Evolutionary conservation across 768 basidiomycete genomes (phyloP).

Genomic region (Lactarius akahatsu): DNA sequence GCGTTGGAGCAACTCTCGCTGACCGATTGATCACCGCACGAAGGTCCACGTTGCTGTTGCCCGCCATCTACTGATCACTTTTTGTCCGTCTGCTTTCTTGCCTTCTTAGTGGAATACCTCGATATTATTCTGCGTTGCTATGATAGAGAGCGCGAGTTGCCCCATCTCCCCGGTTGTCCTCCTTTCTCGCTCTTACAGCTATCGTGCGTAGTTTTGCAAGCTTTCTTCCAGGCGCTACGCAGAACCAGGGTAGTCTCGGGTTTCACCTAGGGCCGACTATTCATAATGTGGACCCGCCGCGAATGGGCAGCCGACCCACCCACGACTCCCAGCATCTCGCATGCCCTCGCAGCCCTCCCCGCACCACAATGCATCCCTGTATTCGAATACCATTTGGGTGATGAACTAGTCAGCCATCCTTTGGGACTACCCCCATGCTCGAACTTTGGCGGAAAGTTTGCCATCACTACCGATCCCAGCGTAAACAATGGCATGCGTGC

Average conservation of each 20-base stretch:
- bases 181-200: neutral
- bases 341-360: neutral
- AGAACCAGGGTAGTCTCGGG: too few relatives aligned
- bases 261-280: neutral
- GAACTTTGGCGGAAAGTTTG: slow-evolving; percentile 18
- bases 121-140: too few relatives aligned
- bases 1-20: too few relatives aligned
- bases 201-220: neutral
- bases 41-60: too few relatives aligned
- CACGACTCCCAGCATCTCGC: neutral
- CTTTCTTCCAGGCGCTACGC: too few relatives aligned
- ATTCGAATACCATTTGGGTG: slow-evolving; percentile 12
- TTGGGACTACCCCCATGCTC: neutral
- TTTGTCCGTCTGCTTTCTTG: too few relatives aligned
- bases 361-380: neutral
- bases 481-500: slow-evolving; percentile 10
- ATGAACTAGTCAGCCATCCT: slow-evolving; percentile 7
- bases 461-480: slow-evolving; percentile 6
- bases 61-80: too few relatives aligned
- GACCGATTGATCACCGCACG: too few relatives aligned
- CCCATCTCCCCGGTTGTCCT: too few relatives aligned
- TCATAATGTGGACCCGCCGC: neutral
- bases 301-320: neutral
- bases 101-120: too few relatives aligned
- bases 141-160: too few relatives aligned